Base-by-base conservation (phyloP, 495 filamentous ascomycete species). In the Aspergillus bertholletiae region DNA sequence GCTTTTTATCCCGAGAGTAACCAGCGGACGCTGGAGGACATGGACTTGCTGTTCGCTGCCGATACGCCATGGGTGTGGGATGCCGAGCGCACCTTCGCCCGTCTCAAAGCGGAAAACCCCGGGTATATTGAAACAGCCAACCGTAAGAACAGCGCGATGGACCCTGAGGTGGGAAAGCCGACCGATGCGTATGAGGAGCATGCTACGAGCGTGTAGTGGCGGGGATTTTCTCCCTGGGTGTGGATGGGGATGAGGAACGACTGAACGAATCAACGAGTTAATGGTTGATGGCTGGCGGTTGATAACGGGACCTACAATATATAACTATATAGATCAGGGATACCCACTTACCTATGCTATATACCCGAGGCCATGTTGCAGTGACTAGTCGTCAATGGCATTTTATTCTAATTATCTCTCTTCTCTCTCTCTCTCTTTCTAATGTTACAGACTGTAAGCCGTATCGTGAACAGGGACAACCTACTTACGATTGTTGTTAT, bases 1-100 rank as follows among this genome's bases (percentile, higher is more conserved):
- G 82, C 80, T n/a, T 56, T 86, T 0, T 88, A 88, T 49, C 85
- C 85, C 1, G 84, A 89, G 61, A 83, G 78, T 23, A 85, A 83
- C 61, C 84, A 87, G 64, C 81, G 84, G 13, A 86, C 84, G 0
- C 70, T 88, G 18, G 85, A 88, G 56, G 85, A 87, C 53, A 88
- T 88, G 76, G 81, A 88, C 57, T 70, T 88, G 5, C 62, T 88
- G 8, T 88, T 88, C 48, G 85, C 84, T 0, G 71, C 79, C 1
- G 69, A 79, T 11, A 81, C 74, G 1, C 78, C 78, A 5, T 87
- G 80, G 79, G 74, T 77, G 13, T 84, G 85, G 83, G 84, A 86
- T 53, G 84, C 83, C 7, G 84, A 87, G 69, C 77, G 72, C 59
- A 83, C 70, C 28, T 83, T 81, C 60, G 70, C 73, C 7, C 67